Conservation (phyloP, 73 alveolate species). For the Halteria grandinella region DNA sequence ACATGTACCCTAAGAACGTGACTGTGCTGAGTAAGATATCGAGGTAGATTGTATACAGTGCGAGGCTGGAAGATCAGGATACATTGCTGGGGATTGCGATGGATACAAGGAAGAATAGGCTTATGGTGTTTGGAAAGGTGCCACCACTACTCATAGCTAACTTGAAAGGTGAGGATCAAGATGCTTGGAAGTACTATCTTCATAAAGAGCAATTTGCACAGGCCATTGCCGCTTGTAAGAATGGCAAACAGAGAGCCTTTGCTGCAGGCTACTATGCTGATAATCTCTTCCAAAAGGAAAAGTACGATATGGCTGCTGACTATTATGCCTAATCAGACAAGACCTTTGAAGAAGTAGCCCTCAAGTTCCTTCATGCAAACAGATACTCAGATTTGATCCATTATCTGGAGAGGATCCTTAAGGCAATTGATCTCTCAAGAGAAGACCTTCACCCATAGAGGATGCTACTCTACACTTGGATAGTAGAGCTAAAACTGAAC, state of each 20-base stretch:
- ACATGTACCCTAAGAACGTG: conserved; percentile 67
- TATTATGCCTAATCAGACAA: conserved; percentile 79
- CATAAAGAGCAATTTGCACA: conserved; percentile 76
- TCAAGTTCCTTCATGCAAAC: conserved; percentile 75
- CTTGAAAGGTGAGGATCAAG: conserved; percentile 78
- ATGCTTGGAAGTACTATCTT: conserved; percentile 89
- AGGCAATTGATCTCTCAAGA: conserved; percentile 45
- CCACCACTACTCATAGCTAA: conserved; percentile 33
- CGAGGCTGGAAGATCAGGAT: conserved; percentile 55
- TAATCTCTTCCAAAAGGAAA: conserved; percentile 78
- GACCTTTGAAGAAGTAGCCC: conserved; percentile 89
- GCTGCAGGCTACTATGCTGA: conserved; percentile 89
- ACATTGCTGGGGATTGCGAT: conserved; percentile 63
- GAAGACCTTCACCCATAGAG: conserved; percentile 79
- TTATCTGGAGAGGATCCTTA: conserved; percentile 66
- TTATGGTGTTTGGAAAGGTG: conserved; percentile 4
- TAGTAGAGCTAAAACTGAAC: conserved; percentile 85
- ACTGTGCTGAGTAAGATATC: conserved; percentile 72
- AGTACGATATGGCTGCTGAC: conserved; percentile 78
- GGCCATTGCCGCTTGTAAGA: conserved; percentile 75
- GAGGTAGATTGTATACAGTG: conserved; percentile 64
- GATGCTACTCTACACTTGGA: conserved; percentile 90
- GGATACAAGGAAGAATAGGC: conserved; percentile 45
- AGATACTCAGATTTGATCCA: conserved; percentile 69
- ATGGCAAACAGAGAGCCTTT: conserved; percentile 55